Base-by-base conservation (phyloP, 768 basidiomycete species). In the Butyriboletus loyo region DNA sequence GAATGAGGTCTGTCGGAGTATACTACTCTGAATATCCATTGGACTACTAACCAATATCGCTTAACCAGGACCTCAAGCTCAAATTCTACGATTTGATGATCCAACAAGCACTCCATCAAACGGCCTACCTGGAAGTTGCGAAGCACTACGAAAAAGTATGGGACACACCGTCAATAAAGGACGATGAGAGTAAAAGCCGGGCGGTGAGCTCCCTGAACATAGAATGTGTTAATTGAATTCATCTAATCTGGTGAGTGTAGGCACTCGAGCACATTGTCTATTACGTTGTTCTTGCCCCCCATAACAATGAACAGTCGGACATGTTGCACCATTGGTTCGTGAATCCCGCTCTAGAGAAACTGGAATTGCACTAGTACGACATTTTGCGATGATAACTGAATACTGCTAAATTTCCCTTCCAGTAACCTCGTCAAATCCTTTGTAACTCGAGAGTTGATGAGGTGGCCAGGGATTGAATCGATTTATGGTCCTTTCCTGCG, bases 31-130 rank as follows among this genome's bases (percentile, higher is more conserved):
- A 13, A 22, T 21, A 19, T 37, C n/a, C 1, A 3, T 41, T 25
- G 7, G n/a, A 28, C n/a, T 30, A 22, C 41, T 55, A 14, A 53
- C 42, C 10, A 8, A 54, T 27, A 22, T 14, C 15, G 32, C 34
- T n/a, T 9, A 17, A 46, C 44, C 66, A 98, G 94, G 93, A 91
- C 63, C 80, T 98, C 59, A 98, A 98, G 77, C 82, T 98, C 64
- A 92, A 91, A 65, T 98, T 86, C 69, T 98, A 98, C 70, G 87
- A 95, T 60, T 76, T 99, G 55, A 96, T 98, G 91, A 95, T 98
- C 49, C 89, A 94, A 71, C 87, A 93, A 62, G 92, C 92, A 21
- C 77, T 99, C 15, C 88, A 90, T 57, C 81, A 87, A 57, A 82
- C 80, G 54, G 80, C 85, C 24, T 98, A 97, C 67, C 81, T 99